Percentiles rank a stretch among this genome's conserved stretches.
These are phyloP conservation scores for Plectosphaerella plurivora DNA, from an alignment of 2,329 filamentous ascomycete genomes.

Conservation along the genomic window DNA sequence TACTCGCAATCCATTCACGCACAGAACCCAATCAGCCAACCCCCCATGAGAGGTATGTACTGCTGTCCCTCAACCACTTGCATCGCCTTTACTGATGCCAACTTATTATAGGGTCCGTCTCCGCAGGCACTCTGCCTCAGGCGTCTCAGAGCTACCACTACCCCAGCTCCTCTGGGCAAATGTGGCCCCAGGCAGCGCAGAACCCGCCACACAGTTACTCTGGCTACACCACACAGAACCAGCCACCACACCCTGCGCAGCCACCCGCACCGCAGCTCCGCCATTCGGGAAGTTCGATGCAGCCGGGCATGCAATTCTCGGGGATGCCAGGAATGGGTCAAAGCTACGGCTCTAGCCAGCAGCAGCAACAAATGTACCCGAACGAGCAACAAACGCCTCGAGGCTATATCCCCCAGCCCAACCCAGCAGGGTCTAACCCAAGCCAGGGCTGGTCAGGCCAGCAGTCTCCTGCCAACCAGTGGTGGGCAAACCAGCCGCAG, in stretches of 20 bases:
- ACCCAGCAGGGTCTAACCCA: slow-evolving; percentile 43
- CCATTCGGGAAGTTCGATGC: slow-evolving; percentile 35
- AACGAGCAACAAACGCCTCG: slow-evolving; percentile 61
- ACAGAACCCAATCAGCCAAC: slow-evolving; percentile 67
- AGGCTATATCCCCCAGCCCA: slow-evolving; percentile 63
- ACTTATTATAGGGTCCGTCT: slow-evolving; percentile 26
- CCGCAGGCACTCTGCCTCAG: slow-evolving; percentile 43
- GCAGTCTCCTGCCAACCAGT: slow-evolving; percentile 57
- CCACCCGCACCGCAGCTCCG: slow-evolving; percentile 39
- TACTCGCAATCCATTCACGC: slow-evolving; percentile 70
- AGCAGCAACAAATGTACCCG: slow-evolving; percentile 46
- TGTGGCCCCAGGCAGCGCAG: slow-evolving; percentile 66
- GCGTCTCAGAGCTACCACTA: slow-evolving; percentile 58
- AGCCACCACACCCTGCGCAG: slow-evolving; percentile 29
- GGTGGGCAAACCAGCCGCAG: slow-evolving; percentile 49
- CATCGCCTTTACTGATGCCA: slow-evolving; percentile 31
- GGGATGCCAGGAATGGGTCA: slow-evolving; percentile 59
- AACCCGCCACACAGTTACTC: slow-evolving; percentile 45
- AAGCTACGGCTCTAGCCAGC: slow-evolving; percentile 51
- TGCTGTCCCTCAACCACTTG: slow-evolving; percentile 30
- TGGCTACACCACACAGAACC: slow-evolving; percentile 48
- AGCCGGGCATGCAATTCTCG: slow-evolving; percentile 57
- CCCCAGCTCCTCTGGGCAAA: slow-evolving; percentile 47
- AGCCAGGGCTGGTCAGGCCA: slow-evolving; percentile 54
- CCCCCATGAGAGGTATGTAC: slow-evolving; percentile 67